Base-by-base conservation (phyloP, 371 early-diverging fungal genomes). In the Mucor circinelloides region DNA sequence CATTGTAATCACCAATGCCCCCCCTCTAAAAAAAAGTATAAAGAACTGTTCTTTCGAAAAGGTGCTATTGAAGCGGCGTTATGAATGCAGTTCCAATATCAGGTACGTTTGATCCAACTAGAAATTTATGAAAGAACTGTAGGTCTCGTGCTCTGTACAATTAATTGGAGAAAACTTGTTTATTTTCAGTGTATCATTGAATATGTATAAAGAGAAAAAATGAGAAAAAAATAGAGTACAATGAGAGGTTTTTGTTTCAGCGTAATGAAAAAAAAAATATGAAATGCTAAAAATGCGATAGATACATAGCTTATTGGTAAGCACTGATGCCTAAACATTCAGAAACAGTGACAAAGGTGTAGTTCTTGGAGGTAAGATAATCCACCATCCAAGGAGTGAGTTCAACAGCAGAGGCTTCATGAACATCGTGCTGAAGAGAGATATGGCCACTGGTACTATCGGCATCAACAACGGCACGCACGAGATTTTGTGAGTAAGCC, bases 371-470 rank as follows among this genome's bases (percentile, higher is more conserved):
- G 36, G 67, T 63, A 62, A 78, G 70, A 58, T 77, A 75, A 0
- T 71, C 44, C 23, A 83, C 38, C 6, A 66, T 64, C 74, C 72
- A 68, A 40, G 79, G 81, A 30, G 67, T 77, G 7, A 83, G 69
- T 17, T 76, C 72, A 6, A 66, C 32, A 25, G 66, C 76, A 13
- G 81, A 77, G 13, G 67, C 64, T 9, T 69, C 67, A 59, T 72
- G 63, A 21, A 73, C 67, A 30, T 83, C 84, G 27, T 83, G 81
- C 48, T 77, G 68, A 36, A 83, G 71, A 25, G 75, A 50, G 46
- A 83, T 81, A 54, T 83, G 78, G 7, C 79, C 80, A 27, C 12
- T 68, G 13, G n/a, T 54, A 56, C 34, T n/a, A n/a, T 60, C 55
- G 7, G 9, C 7, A 3, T 71, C 64, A 19, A 67, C 46, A 27